Base-by-base conservation (phyloP, 306 rosid species). In the Sindora glabra region DNA sequence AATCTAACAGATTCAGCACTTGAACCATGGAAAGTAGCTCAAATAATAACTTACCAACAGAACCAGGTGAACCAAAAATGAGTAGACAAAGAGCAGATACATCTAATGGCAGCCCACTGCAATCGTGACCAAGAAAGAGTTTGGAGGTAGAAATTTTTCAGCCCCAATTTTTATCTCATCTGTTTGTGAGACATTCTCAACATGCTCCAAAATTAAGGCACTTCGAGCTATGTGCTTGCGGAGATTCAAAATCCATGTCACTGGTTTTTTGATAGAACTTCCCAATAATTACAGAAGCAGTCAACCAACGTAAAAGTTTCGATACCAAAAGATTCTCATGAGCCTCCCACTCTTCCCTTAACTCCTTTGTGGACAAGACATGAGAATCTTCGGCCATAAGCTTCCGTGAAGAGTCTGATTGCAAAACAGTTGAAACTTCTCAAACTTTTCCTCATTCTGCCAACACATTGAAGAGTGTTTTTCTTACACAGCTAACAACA, bases 41-140 rank as follows among this genome's bases (percentile, higher is more conserved):
- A n/a, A n/a, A n/a, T n/a, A n/a, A n/a, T n/a, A n/a, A n/a, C n/a
- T n/a, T n/a, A n/a, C n/a, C n/a, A n/a, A n/a, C 23, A 73, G 52
- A 55, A 55, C 17, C 63, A 52, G 79, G 72, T 65, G 69, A 45
- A 56, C 55, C 58, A 17, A 48, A 72, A 60, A 75, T 77, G 64
- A 90, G 82, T 62, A 92, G 80, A 74, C 85, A 76, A 21, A 86
- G 89, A 58, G 98, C 94, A 55, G 95, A 77, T 57, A 83, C 69
- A 48, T 78, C 88, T 60, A 86, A 75, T 1, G 95, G 90, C 58
- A 86, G 80, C 72, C 72, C 51, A 52, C 60, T 56, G 36, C 48
- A 69, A 61, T 76, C 65, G 56, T 64, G 48, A 48, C 81, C 77
- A 52, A 76, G 83, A 50, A 56, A 82, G 73, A 61, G 82, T 49